phyloP scores from a whole-genome alignment of 371 early-diverging fungal species.

The Lichtheimia hyalospora region DNA sequence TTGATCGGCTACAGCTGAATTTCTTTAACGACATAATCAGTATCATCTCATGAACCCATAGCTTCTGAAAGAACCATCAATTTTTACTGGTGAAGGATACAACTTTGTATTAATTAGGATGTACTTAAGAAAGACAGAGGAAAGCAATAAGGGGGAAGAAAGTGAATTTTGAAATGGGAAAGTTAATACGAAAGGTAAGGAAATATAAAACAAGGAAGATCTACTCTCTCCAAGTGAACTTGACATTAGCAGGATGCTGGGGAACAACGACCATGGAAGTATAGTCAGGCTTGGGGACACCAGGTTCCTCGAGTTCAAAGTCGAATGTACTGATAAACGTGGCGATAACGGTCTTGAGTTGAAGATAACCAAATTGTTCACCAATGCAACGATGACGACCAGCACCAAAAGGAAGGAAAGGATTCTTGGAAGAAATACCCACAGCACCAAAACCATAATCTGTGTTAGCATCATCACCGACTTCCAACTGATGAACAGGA shows the following conservation, averaged over 20 bases:
- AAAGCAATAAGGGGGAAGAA: conserved; percentile 5
- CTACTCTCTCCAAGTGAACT: conserved; percentile 67
- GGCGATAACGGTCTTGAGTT: conserved; percentile 91
- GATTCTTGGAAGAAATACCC: conserved; percentile 68
- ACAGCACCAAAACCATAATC: conserved; percentile 89
- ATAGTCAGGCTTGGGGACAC: conserved; percentile 84
- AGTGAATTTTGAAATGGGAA: not conserved
- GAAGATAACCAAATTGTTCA: conserved; percentile 94
- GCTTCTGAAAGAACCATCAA: too few species aligned
- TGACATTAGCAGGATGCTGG: conserved; percentile 60
- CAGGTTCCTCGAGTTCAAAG: conserved; percentile 43
- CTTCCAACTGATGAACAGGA: conserved; percentile 50
- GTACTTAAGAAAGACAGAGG: not conserved
- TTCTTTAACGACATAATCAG: too few species aligned
- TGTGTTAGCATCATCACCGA: conserved; percentile 67
- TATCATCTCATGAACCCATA: too few species aligned
- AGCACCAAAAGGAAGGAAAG: conserved; percentile 96
- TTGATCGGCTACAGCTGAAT: too few species aligned
- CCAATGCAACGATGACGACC: conserved; percentile 98
- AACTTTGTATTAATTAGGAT: too few species aligned
- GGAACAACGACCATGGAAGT: conserved; percentile 93
- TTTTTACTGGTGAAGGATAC: too few species aligned
- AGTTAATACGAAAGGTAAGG: too few species aligned
- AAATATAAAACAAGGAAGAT: not conserved
- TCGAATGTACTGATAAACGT: conserved; percentile 79